Evolutionary conservation across 495 filamentous ascomycete genomes (phyloP), one percentile per base, ranked within the genome.

Genomic region (Neurospora sp.): DNA sequence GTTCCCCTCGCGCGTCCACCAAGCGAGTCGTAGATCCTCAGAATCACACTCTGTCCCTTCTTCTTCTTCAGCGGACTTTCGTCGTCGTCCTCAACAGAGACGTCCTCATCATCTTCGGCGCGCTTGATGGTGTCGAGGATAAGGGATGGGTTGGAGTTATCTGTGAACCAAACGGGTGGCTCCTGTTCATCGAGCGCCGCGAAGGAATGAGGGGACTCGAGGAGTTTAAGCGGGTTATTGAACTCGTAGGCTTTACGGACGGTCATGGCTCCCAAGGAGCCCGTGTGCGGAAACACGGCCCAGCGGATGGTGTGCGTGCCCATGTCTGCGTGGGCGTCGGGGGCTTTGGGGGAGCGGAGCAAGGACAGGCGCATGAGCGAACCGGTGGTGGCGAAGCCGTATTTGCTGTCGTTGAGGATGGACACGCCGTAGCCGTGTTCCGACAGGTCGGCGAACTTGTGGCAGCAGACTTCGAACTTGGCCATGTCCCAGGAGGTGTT

Each of bases 401-500:
- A 98, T 82, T 99, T 99, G 82, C 89, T 92, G 79, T 99, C 96
- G 81, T 99, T 99, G 39, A 98, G 87, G 76, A 99, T 92, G 5
- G 93, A 94, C 2, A 99, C 93, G 75, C 96, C 96, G 80, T 97
- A 98, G 41, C 90, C 91, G 79, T 93, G 84, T 80, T 99, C 96
- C 5, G 93, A 97, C 71, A 99, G 86, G 81, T 98, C 96, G n/a
- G 96, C 96, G 86, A 92, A 99, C 81, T 93, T 95, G 84, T 99
- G 96, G 82, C 92, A 95, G 88, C 95, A 97, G 60, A 99, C 96
- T 84, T 99, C 96, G 77, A 99, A 99, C 78, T 97, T 97, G 77
- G 96, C 96, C 95, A 97, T 97, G 77, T 99, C 96, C 96, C 96
- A 99, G 80, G 88, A 92, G 23, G 94, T 97, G 83, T 97, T 97